These are phyloP conservation scores for Begonia loranthoides DNA, from an alignment of 306 rosid genomes.

Conservation along the genomic window DNA sequence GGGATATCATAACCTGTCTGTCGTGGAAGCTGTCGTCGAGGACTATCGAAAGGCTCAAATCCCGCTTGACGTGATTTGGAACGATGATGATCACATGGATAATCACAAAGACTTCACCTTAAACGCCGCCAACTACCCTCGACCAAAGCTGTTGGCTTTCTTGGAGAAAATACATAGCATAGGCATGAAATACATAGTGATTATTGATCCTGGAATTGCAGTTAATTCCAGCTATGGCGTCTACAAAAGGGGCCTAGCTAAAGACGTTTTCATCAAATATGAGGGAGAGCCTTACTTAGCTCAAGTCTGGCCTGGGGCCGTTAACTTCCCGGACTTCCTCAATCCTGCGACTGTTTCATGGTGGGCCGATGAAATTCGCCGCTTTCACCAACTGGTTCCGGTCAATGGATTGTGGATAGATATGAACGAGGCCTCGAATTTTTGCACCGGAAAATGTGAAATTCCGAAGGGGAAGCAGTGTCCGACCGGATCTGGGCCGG, in stretches of 20 bases:
- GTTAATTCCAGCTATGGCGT: constrained; percentile 67
- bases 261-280: constrained; percentile 82
- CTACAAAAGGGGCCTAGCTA: constrained; percentile 63
- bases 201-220: constrained; percentile 76
- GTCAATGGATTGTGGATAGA: constrained; percentile 96
- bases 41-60: constrained; percentile 74
- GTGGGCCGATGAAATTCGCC: constrained; percentile 87
- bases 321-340: constrained; percentile 86
- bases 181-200: constrained; percentile 90
- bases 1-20: constrained; percentile 96
- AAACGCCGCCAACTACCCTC: constrained; percentile 52
- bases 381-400: constrained; percentile 91
- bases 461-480: constrained; percentile 60
- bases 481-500: constrained; percentile 65
- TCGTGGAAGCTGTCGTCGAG: constrained; percentile 84
- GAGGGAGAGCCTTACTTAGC: constrained; percentile 79
- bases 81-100: constrained; percentile 95
- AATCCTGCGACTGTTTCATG: constrained; percentile 77
- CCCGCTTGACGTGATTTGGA: constrained; percentile 96
- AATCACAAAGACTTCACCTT: constrained; percentile 79
- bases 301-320: constrained; percentile 98
- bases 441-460: constrained; percentile 78
- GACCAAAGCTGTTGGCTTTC: constrained; percentile 73
- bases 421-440: constrained; percentile 88
- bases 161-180: constrained; percentile 62